Evolutionary conservation across 371 early-diverging fungal genomes (phyloP).

Genomic region (Syncephalastrum contaminatum): DNA sequence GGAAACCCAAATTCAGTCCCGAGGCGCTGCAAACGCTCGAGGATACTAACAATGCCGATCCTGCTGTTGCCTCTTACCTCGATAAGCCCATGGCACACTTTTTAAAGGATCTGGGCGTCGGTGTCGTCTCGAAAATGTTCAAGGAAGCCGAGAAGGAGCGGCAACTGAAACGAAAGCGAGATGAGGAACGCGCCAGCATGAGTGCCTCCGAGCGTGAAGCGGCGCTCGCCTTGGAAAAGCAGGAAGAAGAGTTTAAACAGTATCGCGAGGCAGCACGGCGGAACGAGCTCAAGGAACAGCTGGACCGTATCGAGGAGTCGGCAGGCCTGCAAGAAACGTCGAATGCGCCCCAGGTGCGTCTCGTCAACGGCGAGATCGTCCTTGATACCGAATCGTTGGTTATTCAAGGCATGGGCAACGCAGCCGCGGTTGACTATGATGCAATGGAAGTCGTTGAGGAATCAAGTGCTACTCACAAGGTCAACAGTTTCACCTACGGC

Average conservation of each 20-base stretch:
- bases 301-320: no score
- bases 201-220: slow-evolving; percentile 9
- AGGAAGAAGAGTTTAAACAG: slow-evolving; percentile 16
- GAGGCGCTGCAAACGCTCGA: slow-evolving; percentile 32
- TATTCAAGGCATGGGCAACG: slow-evolving; percentile 36
- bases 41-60: slow-evolving; percentile 37
- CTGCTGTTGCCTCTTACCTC: slow-evolving; percentile 26
- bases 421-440: slow-evolving; percentile 25
- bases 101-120: slow-evolving; percentile 42
- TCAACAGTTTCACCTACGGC: slow-evolving; percentile 59
- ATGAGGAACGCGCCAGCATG: slow-evolving; percentile 21
- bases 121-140: slow-evolving; percentile 48
- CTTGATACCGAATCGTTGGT: slow-evolving; percentile 62
- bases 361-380: slow-evolving; percentile 65
- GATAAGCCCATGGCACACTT: slow-evolving; percentile 51
- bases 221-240: slow-evolving; percentile 10
- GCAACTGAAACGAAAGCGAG: slow-evolving; percentile 23
- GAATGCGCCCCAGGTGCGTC: slow-evolving; percentile 57
- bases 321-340: slow-evolving; percentile 32
- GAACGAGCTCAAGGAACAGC: no score
- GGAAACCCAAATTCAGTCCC: slow-evolving; percentile 7
- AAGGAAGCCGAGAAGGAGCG: slow-evolving; percentile 40
- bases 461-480: slow-evolving; percentile 46
- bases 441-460: slow-evolving; percentile 72
- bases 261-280: no score